These are phyloP conservation scores for Mixia osmundae DNA, from an alignment of 1,284 basidiomycete species.

Conservation along the genomic window DNA sequence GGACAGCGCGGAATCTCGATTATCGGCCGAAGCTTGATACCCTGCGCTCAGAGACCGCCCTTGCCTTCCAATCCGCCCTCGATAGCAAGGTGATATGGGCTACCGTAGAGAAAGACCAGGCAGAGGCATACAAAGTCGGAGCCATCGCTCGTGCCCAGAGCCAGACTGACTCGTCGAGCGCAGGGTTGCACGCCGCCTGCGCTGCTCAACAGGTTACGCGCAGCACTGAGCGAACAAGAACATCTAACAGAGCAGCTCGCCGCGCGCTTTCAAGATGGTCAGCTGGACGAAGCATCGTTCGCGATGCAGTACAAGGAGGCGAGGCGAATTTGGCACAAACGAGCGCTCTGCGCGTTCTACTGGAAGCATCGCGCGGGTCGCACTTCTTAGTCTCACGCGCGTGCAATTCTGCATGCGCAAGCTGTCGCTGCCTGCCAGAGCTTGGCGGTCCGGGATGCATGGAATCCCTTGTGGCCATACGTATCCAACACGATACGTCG, in stretches of 20 bases:
- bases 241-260: slow-evolving; percentile 62
- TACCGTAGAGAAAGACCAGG: slow-evolving; percentile 60
- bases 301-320: slow-evolving; percentile 63
- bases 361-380: too few species aligned
- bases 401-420: too few species aligned
- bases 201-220: slow-evolving; percentile 55
- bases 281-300: slow-evolving; percentile 45
- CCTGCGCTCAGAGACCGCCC: slow-evolving; percentile 15
- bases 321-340: slow-evolving; percentile 66
- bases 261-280: slow-evolving; percentile 45
- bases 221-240: slow-evolving; percentile 68
- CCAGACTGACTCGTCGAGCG: not conserved
- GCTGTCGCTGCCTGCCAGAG: too few species aligned
- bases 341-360: too few species aligned
- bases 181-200: slow-evolving; percentile 66
- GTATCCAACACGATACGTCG: too few species aligned
- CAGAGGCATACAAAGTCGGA: slow-evolving; percentile 57
- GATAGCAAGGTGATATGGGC: slow-evolving; percentile 53
- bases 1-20: slow-evolving; percentile 6
- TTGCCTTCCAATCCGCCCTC: slow-evolving; percentile 51
- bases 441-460: too few species aligned
- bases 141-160: slow-evolving; percentile 1
- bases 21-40: slow-evolving; percentile 25
- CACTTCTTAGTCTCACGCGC: too few species aligned
- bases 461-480: too few species aligned